Conservation (phyloP, 2,329 filamentous ascomycete genomes). For the Bertia moriformis region DNA sequence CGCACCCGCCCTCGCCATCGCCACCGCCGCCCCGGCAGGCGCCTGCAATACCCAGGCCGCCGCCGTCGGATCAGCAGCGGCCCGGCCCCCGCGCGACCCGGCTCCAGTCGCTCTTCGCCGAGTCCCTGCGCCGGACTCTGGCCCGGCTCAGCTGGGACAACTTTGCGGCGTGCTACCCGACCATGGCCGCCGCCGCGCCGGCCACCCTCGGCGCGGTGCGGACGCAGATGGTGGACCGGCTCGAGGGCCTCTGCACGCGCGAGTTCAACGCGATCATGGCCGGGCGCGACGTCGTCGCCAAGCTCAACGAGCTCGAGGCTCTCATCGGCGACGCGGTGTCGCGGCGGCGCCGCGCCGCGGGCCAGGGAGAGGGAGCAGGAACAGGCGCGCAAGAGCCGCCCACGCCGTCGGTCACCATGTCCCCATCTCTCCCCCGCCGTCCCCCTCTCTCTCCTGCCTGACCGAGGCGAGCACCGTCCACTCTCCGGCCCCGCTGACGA, state of each 20-base stretch:
- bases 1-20: neutral
- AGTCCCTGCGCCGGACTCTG: constrained; percentile 36
- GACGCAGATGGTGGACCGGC: constrained; percentile 38
- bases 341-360: constrained; percentile 18
- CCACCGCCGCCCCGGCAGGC: too few species aligned
- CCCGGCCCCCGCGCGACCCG: constrained; percentile 42
- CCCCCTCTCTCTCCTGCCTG: too few species aligned
- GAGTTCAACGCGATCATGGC: constrained; percentile 42
- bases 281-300: constrained; percentile 34
- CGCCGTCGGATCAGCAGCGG: too few species aligned
- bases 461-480: neutral
- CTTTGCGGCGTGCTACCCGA: constrained; percentile 47
- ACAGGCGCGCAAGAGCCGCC: constrained; percentile 13
- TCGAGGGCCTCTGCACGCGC: constrained; percentile 36
- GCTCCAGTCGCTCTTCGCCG: constrained; percentile 36
- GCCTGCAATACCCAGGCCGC: too few species aligned
- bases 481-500: too few species aligned
- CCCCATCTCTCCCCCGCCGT: neutral
- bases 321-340: constrained; percentile 34
- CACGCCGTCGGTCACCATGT: constrained; percentile 24
- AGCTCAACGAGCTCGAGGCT: constrained; percentile 42
- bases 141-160: constrained; percentile 38
- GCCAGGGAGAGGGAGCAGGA: constrained; percentile 8
- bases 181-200: constrained; percentile 34
- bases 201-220: constrained; percentile 37